Percentiles rank a stretch among this genome's conserved stretches.
Evolutionary conservation across 2,329 filamentous ascomycete species (phyloP).

Genomic region (Pseudopithomyces chartarum): DNA sequence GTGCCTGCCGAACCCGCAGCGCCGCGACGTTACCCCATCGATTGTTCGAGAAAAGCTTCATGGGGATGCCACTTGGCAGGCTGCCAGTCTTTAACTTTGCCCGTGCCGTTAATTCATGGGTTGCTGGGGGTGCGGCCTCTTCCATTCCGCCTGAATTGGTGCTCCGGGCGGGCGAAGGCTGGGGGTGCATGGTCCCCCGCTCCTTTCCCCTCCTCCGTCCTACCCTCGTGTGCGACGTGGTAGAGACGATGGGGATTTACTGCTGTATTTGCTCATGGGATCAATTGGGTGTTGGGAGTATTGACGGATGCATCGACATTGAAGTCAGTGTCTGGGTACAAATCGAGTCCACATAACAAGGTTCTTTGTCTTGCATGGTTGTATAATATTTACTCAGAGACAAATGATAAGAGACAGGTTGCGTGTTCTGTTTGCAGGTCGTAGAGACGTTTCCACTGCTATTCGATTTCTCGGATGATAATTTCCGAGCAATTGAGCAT

Average conservation of each 20-base stretch:
- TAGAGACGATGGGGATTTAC: background rate
- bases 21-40: conserved; percentile 15
- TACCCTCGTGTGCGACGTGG: background rate
- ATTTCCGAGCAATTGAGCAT: no score
- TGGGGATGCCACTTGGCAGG: conserved; percentile 29
- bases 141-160: conserved; percentile 6
- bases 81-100: conserved; percentile 9
- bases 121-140: background rate
- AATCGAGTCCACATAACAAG: background rate
- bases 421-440: no score
- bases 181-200: background rate
- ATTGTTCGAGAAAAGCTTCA: conserved; percentile 27
- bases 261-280: no score
- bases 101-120: background rate
- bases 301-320: no score
- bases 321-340: background rate
- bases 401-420: no score
- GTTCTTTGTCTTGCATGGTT: no score
- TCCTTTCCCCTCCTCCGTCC: conserved; percentile 6
- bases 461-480: no score
- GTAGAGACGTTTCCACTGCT: no score
- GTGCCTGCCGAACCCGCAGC: background rate
- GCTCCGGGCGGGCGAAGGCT: background rate
- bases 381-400: no score
- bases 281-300: no score